A percentile compares a stretch with the other conserved stretches of the same genome.
phyloP scores from a whole-genome alignment of 2,329 filamentous ascomycete genomes.

The Dothistroma septosporum region DNA sequence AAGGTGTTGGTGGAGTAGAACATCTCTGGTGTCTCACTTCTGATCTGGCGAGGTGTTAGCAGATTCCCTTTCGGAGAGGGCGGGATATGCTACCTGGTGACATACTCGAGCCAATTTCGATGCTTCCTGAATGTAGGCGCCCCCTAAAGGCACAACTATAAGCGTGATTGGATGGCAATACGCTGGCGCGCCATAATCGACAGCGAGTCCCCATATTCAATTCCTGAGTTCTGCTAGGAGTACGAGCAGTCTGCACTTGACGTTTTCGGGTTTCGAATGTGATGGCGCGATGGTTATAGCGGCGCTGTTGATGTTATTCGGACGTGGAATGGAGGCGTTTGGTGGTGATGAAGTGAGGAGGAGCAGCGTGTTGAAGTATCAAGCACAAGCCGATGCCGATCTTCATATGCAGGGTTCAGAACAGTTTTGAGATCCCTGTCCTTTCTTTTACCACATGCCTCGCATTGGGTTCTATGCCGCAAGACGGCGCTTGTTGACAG shows the following conservation, averaged over 20 bases:
- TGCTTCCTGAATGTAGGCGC: neutral
- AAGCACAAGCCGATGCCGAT: neutral
- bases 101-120: neutral
- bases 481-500: too few species aligned
- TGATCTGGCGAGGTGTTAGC: neutral
- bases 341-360: neutral
- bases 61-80: too few species aligned
- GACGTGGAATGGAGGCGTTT: neutral
- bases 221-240: conserved; percentile 1
- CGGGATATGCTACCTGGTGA: neutral
- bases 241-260: neutral
- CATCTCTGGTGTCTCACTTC: neutral
- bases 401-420: neutral
- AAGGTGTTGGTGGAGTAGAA: neutral
- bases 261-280: neutral
- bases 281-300: neutral
- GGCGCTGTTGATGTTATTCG: neutral
- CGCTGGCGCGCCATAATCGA: neutral
- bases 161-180: neutral
- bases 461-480: too few species aligned
- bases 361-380: neutral
- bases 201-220: neutral
- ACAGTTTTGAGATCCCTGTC: neutral
- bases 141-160: neutral
- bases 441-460: neutral